Evolutionary conservation across 371 early-diverging fungal genomes (phyloP).

Genomic region (Circinella umbellata): DNA sequence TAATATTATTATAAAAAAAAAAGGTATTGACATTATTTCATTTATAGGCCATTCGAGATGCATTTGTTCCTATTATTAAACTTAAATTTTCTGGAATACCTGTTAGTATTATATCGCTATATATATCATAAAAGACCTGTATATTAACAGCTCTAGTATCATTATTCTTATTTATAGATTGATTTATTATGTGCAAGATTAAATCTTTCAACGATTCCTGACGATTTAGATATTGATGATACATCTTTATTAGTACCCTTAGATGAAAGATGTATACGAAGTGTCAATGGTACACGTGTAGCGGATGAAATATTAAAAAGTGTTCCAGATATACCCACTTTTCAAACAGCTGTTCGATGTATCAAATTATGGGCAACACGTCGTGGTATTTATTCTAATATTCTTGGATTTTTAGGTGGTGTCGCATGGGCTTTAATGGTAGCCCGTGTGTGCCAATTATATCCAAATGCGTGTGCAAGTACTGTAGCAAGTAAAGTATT

Average conservation of each 20-base stretch:
- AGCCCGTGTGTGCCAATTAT: slow-evolving; percentile 98
- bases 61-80: slow-evolving; percentile 98
- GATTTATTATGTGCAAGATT: slow-evolving; percentile 97
- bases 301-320: slow-evolving; percentile 97
- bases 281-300: slow-evolving; percentile 97
- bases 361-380: slow-evolving; percentile 99
- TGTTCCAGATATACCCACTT: slow-evolving; percentile 92
- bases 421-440: slow-evolving; percentile 99
- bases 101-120: slow-evolving; percentile 56
- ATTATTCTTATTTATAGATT: slow-evolving; percentile 65
- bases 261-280: slow-evolving; percentile 95
- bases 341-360: slow-evolving; percentile 92
- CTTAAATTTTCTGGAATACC: slow-evolving; percentile 92
- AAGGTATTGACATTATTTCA: too few relatives aligned
- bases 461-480: slow-evolving; percentile 94
- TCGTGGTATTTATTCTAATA: slow-evolving; percentile 95
- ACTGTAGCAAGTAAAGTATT: slow-evolving; percentile 93
- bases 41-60: slow-evolving; percentile 90
- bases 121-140: too few relatives aligned
- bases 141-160: neutral
- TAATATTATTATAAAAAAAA: too few relatives aligned
- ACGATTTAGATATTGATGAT: slow-evolving; percentile 89
- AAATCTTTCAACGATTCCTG: slow-evolving; percentile 77
- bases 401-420: slow-evolving; percentile 99
- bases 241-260: slow-evolving; percentile 88